These are phyloP conservation scores for Cyclocybe cylindracea DNA, from an alignment of 768 basidiomycete genomes.

Conservation along the genomic window DNA sequence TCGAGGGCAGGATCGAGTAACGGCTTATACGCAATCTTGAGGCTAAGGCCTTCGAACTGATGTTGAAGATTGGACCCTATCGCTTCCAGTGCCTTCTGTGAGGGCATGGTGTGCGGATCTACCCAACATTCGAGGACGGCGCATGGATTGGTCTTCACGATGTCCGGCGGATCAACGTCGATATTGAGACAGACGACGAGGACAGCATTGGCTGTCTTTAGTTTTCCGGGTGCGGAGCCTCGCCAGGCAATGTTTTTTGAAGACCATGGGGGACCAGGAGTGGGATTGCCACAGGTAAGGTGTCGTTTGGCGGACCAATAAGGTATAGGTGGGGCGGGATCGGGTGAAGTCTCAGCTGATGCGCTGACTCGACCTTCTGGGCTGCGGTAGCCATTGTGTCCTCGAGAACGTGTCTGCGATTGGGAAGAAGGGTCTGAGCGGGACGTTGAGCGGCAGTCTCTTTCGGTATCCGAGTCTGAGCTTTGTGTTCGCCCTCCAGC, in stretches of 20 bases:
- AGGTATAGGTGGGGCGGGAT: conserved; percentile 63
- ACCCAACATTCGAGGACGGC: conserved; percentile 97
- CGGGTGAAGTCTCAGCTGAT: conserved; percentile 48
- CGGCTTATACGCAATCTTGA: conserved; percentile 93
- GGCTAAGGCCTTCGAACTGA: conserved; percentile 94
- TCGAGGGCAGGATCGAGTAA: conserved; percentile 95
- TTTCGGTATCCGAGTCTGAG: conserved; percentile 59
- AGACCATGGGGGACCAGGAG: conserved; percentile 66
- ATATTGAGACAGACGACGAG: conserved; percentile 94
- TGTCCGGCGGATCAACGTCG: conserved; percentile 95
- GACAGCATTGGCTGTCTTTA: conserved; percentile 89
- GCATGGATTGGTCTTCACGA: conserved; percentile 96
- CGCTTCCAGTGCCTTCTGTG: conserved; percentile 90
- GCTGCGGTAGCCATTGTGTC: conserved; percentile 26
- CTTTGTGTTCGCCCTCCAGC: conserved; percentile 24
- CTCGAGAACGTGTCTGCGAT: conserved; percentile 28
- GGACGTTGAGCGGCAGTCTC: conserved; percentile 48
- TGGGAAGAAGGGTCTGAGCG: conserved; percentile 51
- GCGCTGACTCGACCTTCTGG: conserved; percentile 39
- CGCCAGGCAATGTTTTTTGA: conserved; percentile 79
- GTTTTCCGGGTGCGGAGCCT: conserved; percentile 74
- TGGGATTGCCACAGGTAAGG: conserved; percentile 85
- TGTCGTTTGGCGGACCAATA: conserved; percentile 91
- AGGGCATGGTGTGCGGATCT: conserved; percentile 90
- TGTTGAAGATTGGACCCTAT: conserved; percentile 92